phyloP scores from a whole-genome alignment of 2,329 filamentous ascomycete species.

The Trichophyton schoenleinii region DNA sequence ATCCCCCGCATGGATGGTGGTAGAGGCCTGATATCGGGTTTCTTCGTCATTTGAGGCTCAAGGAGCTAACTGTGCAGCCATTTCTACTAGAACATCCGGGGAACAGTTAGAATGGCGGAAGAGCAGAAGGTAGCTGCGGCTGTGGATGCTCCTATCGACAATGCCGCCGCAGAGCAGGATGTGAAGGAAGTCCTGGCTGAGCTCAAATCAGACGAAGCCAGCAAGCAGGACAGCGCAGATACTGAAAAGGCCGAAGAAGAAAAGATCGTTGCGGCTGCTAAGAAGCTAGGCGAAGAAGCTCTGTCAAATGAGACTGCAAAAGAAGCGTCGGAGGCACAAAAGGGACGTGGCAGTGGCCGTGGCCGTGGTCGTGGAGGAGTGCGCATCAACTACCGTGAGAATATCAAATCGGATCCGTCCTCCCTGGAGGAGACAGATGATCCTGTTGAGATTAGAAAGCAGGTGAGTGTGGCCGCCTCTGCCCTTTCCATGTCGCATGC shows the following conservation, averaged over 20 bases:
- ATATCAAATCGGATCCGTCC: conserved; percentile 60
- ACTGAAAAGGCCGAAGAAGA: conserved; percentile 27
- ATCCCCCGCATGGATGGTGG: background rate
- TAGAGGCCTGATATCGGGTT: background rate
- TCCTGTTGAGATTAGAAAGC: conserved; percentile 67
- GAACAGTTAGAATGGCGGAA: conserved; percentile 22
- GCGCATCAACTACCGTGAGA: conserved; percentile 34
- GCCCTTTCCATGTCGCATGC: conserved; percentile 1
- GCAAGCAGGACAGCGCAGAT: conserved; percentile 22
- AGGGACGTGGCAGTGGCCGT: conserved; percentile 21
- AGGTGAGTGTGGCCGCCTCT: conserved; percentile 34
- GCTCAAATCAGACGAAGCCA: conserved; percentile 27
- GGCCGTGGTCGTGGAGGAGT: conserved; percentile 19
- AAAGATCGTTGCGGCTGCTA: conserved; percentile 13
- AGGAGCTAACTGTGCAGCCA: background rate
- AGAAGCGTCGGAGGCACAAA: conserved; percentile 12
- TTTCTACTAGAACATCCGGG: background rate
- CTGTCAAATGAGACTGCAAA: conserved; percentile 11
- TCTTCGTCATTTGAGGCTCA: background rate
- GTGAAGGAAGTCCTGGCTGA: conserved; percentile 35
- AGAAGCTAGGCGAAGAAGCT: conserved; percentile 14
- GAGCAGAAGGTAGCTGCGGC: conserved; percentile 24
- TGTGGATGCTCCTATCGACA: conserved; percentile 19
- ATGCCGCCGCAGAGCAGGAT: conserved; percentile 35
- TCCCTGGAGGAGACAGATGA: conserved; percentile 59